Percentiles rank a stretch among this genome's conserved stretches.
Evolutionary conservation across 2,329 filamentous ascomycete species (phyloP).

Genomic region (Cryphonectria parasitica): DNA sequence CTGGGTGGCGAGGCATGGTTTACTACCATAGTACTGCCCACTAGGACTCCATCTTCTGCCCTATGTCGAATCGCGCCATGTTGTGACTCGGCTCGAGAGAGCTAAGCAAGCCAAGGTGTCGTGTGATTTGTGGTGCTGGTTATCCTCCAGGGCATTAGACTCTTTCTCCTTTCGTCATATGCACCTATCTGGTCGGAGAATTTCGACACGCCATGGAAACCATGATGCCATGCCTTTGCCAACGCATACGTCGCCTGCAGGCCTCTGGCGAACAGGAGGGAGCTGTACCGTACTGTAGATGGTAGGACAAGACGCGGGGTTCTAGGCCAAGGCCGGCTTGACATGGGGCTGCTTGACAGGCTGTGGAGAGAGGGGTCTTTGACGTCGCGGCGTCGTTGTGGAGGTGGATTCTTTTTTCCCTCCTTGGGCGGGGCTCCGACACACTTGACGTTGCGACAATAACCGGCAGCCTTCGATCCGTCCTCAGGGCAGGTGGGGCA

Average conservation of each 20-base stretch:
- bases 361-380: background rate
- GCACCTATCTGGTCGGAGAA: background rate
- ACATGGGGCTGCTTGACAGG: background rate
- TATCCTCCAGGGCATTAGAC: background rate
- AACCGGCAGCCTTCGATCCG: slow-evolving; percentile 21
- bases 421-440: slow-evolving; percentile 13
- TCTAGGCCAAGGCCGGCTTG: background rate
- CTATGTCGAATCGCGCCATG: background rate
- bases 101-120: background rate
- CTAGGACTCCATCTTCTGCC: background rate
- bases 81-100: background rate
- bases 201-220: background rate
- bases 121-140: background rate
- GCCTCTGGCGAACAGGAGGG: background rate
- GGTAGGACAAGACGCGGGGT: background rate
- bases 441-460: slow-evolving; percentile 19
- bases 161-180: background rate
- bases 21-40: background rate
- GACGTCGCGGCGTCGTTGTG: slow-evolving; percentile 1
- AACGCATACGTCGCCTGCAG: background rate
- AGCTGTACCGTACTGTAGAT: background rate
- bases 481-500: background rate
- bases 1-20: background rate
- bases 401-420: background rate
- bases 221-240: background rate